Base-by-base conservation (phyloP, 2,329 filamentous ascomycete species). In the Reticulascus tulasneorum region DNA sequence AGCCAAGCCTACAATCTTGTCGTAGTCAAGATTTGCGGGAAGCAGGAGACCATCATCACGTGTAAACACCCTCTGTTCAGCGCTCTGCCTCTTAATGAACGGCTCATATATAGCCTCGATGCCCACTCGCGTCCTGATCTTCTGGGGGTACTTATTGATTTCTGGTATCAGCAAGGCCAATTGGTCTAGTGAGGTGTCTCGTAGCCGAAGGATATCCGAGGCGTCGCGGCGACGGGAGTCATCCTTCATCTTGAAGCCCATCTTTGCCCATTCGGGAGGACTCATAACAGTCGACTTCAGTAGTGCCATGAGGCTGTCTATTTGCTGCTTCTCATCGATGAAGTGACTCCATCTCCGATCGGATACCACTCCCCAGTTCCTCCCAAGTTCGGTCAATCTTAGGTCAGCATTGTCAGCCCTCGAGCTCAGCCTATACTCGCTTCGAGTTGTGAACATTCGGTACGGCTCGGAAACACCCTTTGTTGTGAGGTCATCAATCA, bases 391-490 rank as follows among this genome's bases (percentile, higher is more conserved):
- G 0, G 93, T 97, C 20, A 98, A 77, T 3, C 93, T 82, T 6
- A 84, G 61, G 61, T 98, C 93, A 23, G 93, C 93, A 55, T 98
- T 98, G 66, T 98, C 93, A 29, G 93, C 84, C 44, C 93, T 84
- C 3, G 88, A 80, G 27, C 84, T 87, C 75, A 98, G 90, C 44
- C 93, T 86, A 62, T 94, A 98, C 65, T 98, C 93, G 64, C 86
- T 94, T 46, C 93, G 81, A 6, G 86, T 86, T 3, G 93, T 98
- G 67, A 98, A 98, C 90, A 98, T 97, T 48, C 93, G 81, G 63
- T 98, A 98, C 2, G 93, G 93, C 56, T 98, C 93, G 3, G 86
- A 90, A 20, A 98, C 93, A 30, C 93, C 93, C 63, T 96, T 97
- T 16, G 91, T 97, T 54, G 94, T 82, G 23, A 98, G 78, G 58